Evolutionary conservation across 2,329 filamentous ascomycete genomes (phyloP).

Genomic region (Neofusicoccum cordaticola): DNA sequence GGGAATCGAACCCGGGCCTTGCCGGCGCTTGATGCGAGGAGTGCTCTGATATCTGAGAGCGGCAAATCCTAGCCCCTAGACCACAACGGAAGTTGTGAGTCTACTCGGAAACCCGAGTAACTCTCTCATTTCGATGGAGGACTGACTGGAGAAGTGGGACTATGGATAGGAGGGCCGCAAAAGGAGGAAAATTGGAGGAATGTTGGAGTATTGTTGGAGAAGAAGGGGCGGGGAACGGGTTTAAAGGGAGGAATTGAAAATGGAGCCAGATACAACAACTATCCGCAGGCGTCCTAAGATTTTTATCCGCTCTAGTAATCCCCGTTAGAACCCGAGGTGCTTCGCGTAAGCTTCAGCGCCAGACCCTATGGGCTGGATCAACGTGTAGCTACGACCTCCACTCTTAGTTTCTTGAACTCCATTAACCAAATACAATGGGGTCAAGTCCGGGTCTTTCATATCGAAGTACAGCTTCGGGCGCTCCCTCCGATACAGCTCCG

Average conservation of each 20-base stretch:
- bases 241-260: too few species aligned
- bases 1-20: constrained; percentile 15
- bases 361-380: constrained; percentile 43
- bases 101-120: neutral
- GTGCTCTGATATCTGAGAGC: constrained; percentile 4
- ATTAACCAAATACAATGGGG: constrained; percentile 47
- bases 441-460: constrained; percentile 43
- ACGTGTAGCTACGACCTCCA: constrained; percentile 34
- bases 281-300: too few species aligned
- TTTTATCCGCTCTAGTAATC: too few species aligned
- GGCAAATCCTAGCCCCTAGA: constrained; percentile 15
- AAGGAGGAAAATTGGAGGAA: too few species aligned
- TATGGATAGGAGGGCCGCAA: too few species aligned
- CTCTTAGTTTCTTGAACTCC: constrained; percentile 46
- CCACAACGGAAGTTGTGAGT: constrained; percentile 8
- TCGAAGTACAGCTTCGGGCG: constrained; percentile 51
- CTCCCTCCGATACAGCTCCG: constrained; percentile 45
- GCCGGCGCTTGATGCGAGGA: constrained; percentile 9
- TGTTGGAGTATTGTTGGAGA: too few species aligned
- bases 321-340: neutral
- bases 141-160: too few species aligned
- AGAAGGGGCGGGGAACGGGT: too few species aligned
- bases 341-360: neutral
- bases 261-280: too few species aligned
- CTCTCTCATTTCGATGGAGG: neutral